phyloP scores from a whole-genome alignment of 202 grass and related monocot species.

The Eragrostis tef region DNA sequence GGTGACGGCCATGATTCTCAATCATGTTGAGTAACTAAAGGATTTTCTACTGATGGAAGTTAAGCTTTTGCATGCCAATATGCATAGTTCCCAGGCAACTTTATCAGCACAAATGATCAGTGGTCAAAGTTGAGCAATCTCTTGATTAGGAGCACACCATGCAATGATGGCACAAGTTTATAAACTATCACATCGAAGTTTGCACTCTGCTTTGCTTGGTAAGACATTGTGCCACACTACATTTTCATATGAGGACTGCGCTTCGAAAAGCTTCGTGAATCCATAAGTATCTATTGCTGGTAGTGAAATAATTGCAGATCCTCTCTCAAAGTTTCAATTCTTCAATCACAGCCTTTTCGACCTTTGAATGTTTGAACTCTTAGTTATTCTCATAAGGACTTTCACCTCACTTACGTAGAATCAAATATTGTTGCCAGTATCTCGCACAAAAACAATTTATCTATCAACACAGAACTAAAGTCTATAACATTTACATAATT shows the following conservation, averaged over 20 bases:
- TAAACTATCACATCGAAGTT: slow-evolving; percentile 22
- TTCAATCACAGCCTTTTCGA: neutral
- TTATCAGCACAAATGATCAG: slow-evolving; percentile 7
- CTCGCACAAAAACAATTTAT: neutral
- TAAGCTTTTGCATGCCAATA: neutral
- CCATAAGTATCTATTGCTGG: slow-evolving; percentile 5
- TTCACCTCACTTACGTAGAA: neutral
- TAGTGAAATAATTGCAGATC: slow-evolving; percentile 31
- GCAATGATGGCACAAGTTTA: slow-evolving; percentile 5
- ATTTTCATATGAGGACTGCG: slow-evolving; percentile 18
- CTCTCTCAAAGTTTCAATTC: neutral
- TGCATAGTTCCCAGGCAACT: neutral
- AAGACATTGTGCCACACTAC: neutral
- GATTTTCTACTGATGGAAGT: neutral
- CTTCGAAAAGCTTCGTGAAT: neutral
- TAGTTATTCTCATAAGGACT: neutral
- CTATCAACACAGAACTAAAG: neutral
- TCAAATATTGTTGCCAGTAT: neutral
- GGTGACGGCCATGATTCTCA: neutral
- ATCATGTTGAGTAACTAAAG: neutral
- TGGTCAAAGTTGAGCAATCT: slow-evolving; percentile 22
- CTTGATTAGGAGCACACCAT: slow-evolving; percentile 28
- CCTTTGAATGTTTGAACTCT: neutral
- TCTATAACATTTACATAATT: neutral
- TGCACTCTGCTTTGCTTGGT: slow-evolving; percentile 36